phyloP scores from a whole-genome alignment of 2,329 filamentous ascomycete species.

The Hymenoscyphus fructigenus region DNA sequence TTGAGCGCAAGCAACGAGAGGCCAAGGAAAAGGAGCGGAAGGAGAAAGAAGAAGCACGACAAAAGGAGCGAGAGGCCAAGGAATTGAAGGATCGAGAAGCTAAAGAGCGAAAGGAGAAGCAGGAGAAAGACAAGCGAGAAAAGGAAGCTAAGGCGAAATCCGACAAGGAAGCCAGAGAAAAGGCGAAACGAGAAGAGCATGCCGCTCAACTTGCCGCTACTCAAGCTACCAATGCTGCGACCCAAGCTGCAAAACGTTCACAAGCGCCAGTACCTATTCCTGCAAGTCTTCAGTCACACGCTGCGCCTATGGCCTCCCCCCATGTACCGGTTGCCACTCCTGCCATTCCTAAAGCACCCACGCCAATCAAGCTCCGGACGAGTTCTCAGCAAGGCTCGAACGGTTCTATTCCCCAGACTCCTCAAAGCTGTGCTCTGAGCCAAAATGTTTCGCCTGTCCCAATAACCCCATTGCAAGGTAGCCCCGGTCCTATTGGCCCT shows the following conservation, averaged over 20 bases:
- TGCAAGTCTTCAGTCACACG: conserved; percentile 58
- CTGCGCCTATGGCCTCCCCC: conserved; percentile 68
- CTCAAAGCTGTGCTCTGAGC: conserved; percentile 58
- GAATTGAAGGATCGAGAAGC: conserved; percentile 63
- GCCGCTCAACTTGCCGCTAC: conserved; percentile 39
- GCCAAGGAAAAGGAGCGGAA: conserved; percentile 80
- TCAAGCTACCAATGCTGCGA: conserved; percentile 40
- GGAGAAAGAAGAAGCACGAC: conserved; percentile 77
- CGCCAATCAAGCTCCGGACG: conserved; percentile 74
- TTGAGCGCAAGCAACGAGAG: conserved; percentile 79
- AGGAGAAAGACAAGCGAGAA: conserved; percentile 58
- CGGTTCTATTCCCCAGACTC: conserved; percentile 63
- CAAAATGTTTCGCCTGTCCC: conserved; percentile 60
- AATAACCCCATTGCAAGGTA: conserved; percentile 63
- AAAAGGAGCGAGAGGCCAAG: conserved; percentile 74
- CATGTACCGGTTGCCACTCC: conserved; percentile 78
- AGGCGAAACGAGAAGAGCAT: conserved; percentile 45
- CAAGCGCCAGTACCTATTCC: conserved; percentile 46
- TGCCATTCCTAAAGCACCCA: conserved; percentile 76
- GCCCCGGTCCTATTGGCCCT: conserved; percentile 61
- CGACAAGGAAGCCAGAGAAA: conserved; percentile 50
- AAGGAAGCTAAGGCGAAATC: conserved; percentile 51
- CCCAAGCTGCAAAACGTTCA: conserved; percentile 46
- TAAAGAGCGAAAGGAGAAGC: conserved; percentile 56
- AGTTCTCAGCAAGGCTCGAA: conserved; percentile 65